Conservation (phyloP, 768 basidiomycete genomes). For the Xerocomellus amylosporus region DNA sequence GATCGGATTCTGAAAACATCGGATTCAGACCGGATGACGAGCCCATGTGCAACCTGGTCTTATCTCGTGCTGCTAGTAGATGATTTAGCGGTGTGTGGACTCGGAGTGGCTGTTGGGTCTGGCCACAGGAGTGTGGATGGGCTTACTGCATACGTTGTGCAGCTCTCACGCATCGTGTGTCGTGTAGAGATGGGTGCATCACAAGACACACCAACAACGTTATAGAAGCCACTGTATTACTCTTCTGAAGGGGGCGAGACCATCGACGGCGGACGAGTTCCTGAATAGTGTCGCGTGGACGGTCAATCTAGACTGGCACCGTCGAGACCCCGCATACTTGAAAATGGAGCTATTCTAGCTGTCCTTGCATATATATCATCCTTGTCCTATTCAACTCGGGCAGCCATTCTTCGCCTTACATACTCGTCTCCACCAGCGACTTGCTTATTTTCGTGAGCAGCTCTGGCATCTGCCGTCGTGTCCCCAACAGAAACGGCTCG, state of each 20-base stretch:
- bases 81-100: not conserved
- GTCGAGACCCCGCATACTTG: constrained; percentile 31
- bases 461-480: constrained; percentile 18
- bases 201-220: constrained; percentile 27
- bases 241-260: constrained; percentile 16
- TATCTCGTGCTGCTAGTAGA: constrained; percentile 10
- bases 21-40: not conserved
- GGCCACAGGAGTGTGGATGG: not conserved
- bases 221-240: constrained; percentile 29
- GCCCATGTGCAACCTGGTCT: constrained; percentile 8
- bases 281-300: constrained; percentile 21
- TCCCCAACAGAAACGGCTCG: constrained; percentile 28
- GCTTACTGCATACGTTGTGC: constrained; percentile 2
- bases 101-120: not conserved
- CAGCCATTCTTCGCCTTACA: not conserved
- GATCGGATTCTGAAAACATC: not conserved
- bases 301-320: constrained; percentile 21
- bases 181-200: constrained; percentile 18
- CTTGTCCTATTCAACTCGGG: constrained; percentile 3
- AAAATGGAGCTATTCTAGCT: constrained; percentile 5
- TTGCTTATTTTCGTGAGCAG: constrained; percentile 1
- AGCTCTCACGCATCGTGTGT: constrained; percentile 15
- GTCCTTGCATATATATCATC: constrained; percentile 20
- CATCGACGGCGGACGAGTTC: constrained; percentile 14
- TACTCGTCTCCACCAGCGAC: not conserved